phyloP scores from a whole-genome alignment of 2,329 filamentous ascomycete genomes.

The Aschersonia sp. region DNA sequence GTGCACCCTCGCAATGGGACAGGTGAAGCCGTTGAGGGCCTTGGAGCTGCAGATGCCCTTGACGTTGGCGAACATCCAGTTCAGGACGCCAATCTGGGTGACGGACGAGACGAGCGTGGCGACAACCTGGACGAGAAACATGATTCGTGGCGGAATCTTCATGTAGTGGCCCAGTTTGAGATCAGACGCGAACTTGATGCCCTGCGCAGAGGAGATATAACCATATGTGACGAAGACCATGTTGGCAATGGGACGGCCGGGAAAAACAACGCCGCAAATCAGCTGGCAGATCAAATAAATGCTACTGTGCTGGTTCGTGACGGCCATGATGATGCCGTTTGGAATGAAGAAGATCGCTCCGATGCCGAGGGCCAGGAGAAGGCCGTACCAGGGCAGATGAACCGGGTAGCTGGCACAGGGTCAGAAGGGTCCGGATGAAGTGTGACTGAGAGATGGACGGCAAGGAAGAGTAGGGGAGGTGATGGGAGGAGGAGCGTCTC shows the following conservation, averaged over 20 bases:
- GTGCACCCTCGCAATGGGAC: constrained; percentile 73
- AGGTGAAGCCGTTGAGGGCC: constrained; percentile 79
- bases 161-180: constrained; percentile 81
- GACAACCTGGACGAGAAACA: constrained; percentile 65
- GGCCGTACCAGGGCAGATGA: constrained; percentile 74
- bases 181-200: constrained; percentile 78
- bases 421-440: background rate
- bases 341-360: constrained; percentile 76
- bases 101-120: constrained; percentile 64
- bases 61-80: constrained; percentile 79
- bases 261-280: constrained; percentile 69
- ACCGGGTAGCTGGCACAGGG: constrained; percentile 48
- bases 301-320: constrained; percentile 78
- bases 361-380: constrained; percentile 64
- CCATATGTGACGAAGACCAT: constrained; percentile 91
- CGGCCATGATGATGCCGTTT: constrained; percentile 85
- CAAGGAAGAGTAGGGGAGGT: background rate
- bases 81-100: constrained; percentile 71
- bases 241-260: constrained; percentile 74
- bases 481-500: background rate
- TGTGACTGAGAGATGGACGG: constrained; percentile 3
- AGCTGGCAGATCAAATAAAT: constrained; percentile 80
- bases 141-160: constrained; percentile 68
- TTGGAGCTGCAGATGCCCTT: constrained; percentile 61
- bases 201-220: constrained; percentile 78